phyloP scores from a whole-genome alignment of 2,329 filamentous ascomycete genomes.

The Emericellopsis cladophorae region DNA sequence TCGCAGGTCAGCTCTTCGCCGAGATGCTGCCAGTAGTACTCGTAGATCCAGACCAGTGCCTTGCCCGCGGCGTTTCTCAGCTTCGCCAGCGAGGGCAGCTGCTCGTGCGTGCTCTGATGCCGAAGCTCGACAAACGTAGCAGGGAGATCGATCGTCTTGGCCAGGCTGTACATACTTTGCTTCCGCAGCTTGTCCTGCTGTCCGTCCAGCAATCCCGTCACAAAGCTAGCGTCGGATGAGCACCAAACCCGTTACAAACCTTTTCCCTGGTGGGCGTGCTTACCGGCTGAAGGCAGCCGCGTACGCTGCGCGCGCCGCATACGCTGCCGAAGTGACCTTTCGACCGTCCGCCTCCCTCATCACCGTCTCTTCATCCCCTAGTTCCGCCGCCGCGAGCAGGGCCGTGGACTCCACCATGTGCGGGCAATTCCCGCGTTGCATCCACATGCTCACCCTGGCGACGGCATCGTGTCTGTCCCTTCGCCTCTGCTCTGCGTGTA shows the following conservation, averaged over 20 bases:
- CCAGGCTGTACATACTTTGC: constrained; percentile 61
- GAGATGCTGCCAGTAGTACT: constrained; percentile 66
- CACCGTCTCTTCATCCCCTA: constrained; percentile 42
- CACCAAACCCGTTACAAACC: no score
- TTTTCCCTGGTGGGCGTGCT: constrained; percentile 12
- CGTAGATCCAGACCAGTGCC: constrained; percentile 77
- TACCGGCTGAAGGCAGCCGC: constrained; percentile 63
- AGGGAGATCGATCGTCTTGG: constrained; percentile 55
- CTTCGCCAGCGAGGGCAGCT: constrained; percentile 63
- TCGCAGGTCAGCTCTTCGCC: constrained; percentile 16
- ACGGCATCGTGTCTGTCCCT: constrained; percentile 30
- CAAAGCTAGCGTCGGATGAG: constrained; percentile 40
- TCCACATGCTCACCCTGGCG: constrained; percentile 52
- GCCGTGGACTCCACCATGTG: constrained; percentile 72
- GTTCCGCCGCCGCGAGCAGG: constrained; percentile 54
- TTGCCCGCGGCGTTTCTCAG: constrained; percentile 57
- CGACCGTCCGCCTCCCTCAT: constrained; percentile 3
- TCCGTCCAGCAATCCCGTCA: constrained; percentile 67
- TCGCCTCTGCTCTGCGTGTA: neutral
- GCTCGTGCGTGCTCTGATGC: constrained; percentile 84
- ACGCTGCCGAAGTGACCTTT: constrained; percentile 30
- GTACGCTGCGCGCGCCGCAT: constrained; percentile 57
- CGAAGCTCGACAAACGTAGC: constrained; percentile 78
- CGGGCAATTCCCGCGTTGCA: constrained; percentile 61
- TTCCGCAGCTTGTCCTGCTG: constrained; percentile 56